Base-by-base conservation (phyloP, 805 yeast species). In the Teunomyces aglyptinius region DNA sequence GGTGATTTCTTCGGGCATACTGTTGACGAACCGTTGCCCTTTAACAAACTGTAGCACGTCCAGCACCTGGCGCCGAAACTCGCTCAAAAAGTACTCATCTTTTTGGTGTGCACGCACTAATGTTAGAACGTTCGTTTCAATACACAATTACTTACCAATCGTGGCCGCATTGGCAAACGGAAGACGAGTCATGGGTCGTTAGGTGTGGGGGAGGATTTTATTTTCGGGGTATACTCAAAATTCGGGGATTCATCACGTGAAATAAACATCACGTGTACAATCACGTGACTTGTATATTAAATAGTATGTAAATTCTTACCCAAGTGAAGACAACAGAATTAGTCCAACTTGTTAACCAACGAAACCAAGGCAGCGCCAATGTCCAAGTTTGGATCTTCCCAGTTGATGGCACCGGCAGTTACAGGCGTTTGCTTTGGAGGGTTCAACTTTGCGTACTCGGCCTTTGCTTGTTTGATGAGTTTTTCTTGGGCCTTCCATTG, bases 371-470 rank as follows among this genome's bases (percentile, higher is more conserved):
- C 86, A 54, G 75, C 72, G 45, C 81, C 97, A 59, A 86, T 79
- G 67, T 91, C 98, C 68, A 89, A 80, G 73, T 90, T 86, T 55
- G 96, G 94, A 71, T 90, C 96, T 61, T 89, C 92, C 65, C 90
- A 77, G 72, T 91, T 79, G 56, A 84, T 66, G 45, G 80, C 78
- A 44, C 77, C 74, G 41, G 73, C 57, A 26, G 70, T 58, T n/a
- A 63, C 54, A 40, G 65, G 54, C 18, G 65, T 61, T 29, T 63
- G 68, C 48, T 75, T 75, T 56, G 74, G 73, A 47, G 72, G 68
- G 57, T 73, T 63, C 61, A 82, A 71, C 69, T 81, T 85, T 57
- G 89, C 90, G 72, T 78, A 92, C 73, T 88, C 91, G 45, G 85
- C 86, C 76, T 88, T 90, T 57, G 98, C 99, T 70, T 89, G 86